Evolutionary conservation across 768 basidiomycete genomes (phyloP).

Genomic region (Auricularia heimuer): DNA sequence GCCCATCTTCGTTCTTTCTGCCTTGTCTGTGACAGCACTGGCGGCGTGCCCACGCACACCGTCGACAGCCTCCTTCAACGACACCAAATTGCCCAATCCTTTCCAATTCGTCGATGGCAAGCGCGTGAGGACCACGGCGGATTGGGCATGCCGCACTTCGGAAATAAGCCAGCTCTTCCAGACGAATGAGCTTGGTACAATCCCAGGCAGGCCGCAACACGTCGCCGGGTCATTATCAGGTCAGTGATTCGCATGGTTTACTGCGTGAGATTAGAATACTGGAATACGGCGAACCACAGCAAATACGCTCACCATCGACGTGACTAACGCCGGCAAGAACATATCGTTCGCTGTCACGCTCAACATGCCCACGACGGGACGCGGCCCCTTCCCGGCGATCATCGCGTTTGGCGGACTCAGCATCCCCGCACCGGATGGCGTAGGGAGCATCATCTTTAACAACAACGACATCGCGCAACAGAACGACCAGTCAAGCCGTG

Average conservation of each 20-base stretch:
- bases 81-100: constrained; percentile 11
- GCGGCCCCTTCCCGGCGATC: constrained; percentile 4
- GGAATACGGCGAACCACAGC: constrained; percentile 31
- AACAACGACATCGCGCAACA: constrained; percentile 6
- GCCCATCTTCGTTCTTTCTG: background rate
- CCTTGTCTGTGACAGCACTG: background rate
- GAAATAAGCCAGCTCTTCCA: constrained; percentile 11
- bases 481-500: constrained; percentile 7
- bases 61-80: background rate
- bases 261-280: no score
- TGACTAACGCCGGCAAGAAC: background rate
- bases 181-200: constrained; percentile 9
- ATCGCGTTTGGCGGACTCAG: constrained; percentile 6
- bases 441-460: constrained; percentile 6
- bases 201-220: constrained; percentile 7
- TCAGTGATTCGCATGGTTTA: no score
- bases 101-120: constrained; percentile 10
- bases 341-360: constrained; percentile 5
- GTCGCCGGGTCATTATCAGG: background rate
- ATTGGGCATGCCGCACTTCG: constrained; percentile 11
- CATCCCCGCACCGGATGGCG: constrained; percentile 5
- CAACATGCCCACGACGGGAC: constrained; percentile 1
- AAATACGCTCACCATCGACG: constrained; percentile 10
- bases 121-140: constrained; percentile 7
- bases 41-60: background rate